Evolutionary conservation across 805 yeast genomes (phyloP).

Genomic region (Starmerella sp.): DNA sequence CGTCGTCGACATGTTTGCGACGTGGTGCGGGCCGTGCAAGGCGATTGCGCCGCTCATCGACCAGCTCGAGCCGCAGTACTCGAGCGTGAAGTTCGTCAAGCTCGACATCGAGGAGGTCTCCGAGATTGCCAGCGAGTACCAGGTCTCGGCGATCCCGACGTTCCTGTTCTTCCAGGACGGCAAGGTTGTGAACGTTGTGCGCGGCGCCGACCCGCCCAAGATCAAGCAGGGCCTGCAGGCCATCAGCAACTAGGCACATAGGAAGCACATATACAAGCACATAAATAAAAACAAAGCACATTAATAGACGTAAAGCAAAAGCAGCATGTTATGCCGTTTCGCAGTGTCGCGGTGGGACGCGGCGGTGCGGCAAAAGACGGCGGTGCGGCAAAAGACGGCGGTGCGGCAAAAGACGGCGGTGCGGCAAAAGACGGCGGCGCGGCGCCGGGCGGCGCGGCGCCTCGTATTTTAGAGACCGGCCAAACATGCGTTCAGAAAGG

Average conservation of each 20-base stretch:
- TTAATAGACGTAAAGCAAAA: too few species aligned
- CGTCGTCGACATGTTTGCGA: conserved; percentile 90
- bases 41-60: conserved; percentile 89
- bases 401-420: too few species aligned
- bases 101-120: conserved; percentile 82
- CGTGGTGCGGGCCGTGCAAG: conserved; percentile 99
- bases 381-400: too few species aligned
- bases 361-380: too few species aligned
- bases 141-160: conserved; percentile 58
- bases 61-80: conserved; percentile 42
- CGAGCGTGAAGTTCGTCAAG: conserved; percentile 67
- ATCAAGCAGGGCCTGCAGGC: conserved; percentile 55
- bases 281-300: too few species aligned
- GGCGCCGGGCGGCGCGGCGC: too few species aligned
- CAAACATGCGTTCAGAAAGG: too few species aligned
- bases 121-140: conserved; percentile 57
- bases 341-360: too few species aligned
- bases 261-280: too few species aligned
- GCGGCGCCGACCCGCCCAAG: conserved; percentile 71
- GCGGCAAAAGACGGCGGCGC: too few species aligned
- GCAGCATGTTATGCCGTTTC: too few species aligned
- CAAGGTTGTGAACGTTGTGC: conserved; percentile 61
- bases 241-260: conserved; percentile 6
- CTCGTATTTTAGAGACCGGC: too few species aligned
- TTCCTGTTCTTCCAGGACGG: conserved; percentile 74